Evolutionary conservation across 148 eudicot genomes (phyloP), one percentile per base, ranked within the genome.

Genomic region (Diospyros lotus): DNA sequence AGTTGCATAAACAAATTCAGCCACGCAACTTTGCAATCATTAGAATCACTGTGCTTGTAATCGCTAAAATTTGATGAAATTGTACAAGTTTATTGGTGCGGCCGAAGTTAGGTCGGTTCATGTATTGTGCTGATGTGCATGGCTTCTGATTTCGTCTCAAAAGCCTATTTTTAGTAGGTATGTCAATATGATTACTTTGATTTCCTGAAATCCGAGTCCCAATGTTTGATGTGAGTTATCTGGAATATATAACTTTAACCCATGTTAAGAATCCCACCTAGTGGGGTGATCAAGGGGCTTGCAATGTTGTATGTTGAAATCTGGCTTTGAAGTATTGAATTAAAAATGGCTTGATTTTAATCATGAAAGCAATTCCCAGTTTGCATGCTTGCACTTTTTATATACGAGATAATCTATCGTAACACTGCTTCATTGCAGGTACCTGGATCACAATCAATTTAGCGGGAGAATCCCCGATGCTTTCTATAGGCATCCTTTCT

Each of bases 371-470:
- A 28, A 7, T 2, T 38, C 46, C 12, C 14, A n/a, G 58, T 39
- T 69, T 54, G 13, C 15, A 44, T 44, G 44, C 11, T 64, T 41
- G 62, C 9, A 9, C 56, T 50, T 2, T 50, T 18, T 62, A 18
- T 39, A 46, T 63, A 10, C 6, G 44, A 39, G 10, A 62, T 45
- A 28, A 28, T 28, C 28, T 28, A 28, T 28, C 28, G 28, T 28
- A 28, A 28, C 28, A 28, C 51, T 75, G 13, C 43, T 69, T 68
- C 18, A 6, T 58, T 46, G 72, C 86, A 95, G 98, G 87, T 94
- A 92, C 77, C 61, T 94, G 86, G 98, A 94, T 88, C 98, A 95
- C 89, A 92, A 95, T 79, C 96, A 92, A 78, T 95, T 95, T 83
- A 85, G 84, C 55, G 98, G 98, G 58, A 88, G 97, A 61, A 90